A percentile compares a stretch with the other conserved stretches of the same genome.
These are phyloP conservation scores for Juglanconis sp. DNA, from an alignment of 2,329 filamentous ascomycete species.

Conservation along the genomic window DNA sequence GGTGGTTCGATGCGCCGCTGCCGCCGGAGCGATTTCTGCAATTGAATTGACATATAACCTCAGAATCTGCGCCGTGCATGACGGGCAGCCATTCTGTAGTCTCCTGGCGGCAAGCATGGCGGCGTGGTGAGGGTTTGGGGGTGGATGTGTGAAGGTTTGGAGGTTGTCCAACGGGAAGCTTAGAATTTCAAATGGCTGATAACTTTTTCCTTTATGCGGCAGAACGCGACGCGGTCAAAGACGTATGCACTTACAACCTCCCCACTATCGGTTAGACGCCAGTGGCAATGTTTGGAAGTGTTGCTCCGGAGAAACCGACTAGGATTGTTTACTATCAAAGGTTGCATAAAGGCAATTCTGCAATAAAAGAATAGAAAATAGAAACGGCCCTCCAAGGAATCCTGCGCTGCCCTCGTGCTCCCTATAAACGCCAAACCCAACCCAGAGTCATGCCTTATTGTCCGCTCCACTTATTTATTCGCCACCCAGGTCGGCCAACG, in stretches of 20 bases:
- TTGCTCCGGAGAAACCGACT: not conserved
- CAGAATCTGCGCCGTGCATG: conserved; percentile 35
- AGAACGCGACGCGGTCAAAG: conserved; percentile 8
- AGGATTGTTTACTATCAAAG: not conserved
- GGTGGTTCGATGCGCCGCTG: conserved; percentile 4
- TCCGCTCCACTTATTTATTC: conserved; percentile 7
- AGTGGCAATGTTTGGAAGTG: not conserved
- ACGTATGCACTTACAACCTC: not conserved
- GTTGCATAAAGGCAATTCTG: not conserved
- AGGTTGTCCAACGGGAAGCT: conserved; percentile 13
- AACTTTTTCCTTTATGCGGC: conserved; percentile 7
- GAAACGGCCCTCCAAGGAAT: not conserved
- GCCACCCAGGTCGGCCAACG: conserved; percentile 49
- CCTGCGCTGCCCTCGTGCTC: conserved; percentile 1
- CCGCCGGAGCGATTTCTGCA: conserved; percentile 18
- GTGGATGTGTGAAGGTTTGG: not conserved
- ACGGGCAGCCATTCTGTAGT: conserved; percentile 34
- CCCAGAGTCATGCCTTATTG: not conserved
- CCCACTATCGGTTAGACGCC: not conserved
- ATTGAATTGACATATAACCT: conserved; percentile 35
- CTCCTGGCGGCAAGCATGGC: conserved; percentile 38
- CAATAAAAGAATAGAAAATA: not conserved
- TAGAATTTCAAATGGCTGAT: conserved; percentile 16
- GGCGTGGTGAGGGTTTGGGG: conserved; percentile 1
- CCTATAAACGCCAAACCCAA: conserved; percentile 13